These are phyloP conservation scores for Nannochloropsis salina DNA, from an alignment of 108 stramenopile genomes.

Conservation along the genomic window DNA sequence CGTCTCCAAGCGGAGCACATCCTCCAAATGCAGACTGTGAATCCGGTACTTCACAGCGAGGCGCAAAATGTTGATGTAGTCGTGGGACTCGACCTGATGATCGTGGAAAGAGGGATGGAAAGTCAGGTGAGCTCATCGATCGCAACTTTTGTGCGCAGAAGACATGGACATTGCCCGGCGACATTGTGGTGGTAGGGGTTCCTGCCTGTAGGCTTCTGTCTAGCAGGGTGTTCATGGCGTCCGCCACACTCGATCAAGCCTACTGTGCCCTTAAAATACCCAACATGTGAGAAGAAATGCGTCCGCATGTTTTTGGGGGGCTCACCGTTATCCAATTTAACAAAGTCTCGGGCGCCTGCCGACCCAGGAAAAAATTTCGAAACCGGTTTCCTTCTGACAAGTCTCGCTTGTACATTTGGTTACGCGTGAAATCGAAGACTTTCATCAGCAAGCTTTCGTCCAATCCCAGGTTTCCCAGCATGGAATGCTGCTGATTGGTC, in stretches of 20 bases:
- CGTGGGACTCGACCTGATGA: background rate
- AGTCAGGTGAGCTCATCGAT: background rate
- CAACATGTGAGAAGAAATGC: no score
- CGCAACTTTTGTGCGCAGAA: no score
- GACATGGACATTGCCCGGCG: no score
- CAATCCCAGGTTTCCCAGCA: background rate
- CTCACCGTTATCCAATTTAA: constrained; percentile 2
- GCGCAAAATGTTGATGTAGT: background rate
- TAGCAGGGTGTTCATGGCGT: no score
- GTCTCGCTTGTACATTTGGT: background rate
- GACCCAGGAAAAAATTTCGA: background rate
- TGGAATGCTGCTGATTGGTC: no score
- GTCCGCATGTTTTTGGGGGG: background rate
- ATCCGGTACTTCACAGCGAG: constrained; percentile 1
- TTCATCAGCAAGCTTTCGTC: background rate
- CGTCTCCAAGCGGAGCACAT: background rate
- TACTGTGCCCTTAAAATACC: no score
- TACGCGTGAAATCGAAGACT: background rate
- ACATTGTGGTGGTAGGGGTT: no score
- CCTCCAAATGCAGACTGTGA: background rate
- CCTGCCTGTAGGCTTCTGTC: no score
- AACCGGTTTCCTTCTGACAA: background rate
- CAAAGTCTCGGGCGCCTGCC: background rate
- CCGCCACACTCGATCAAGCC: no score
- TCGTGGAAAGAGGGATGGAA: background rate